phyloP scores from a whole-genome alignment of 148 eudicot species.

The Diospyros kaki region DNA sequence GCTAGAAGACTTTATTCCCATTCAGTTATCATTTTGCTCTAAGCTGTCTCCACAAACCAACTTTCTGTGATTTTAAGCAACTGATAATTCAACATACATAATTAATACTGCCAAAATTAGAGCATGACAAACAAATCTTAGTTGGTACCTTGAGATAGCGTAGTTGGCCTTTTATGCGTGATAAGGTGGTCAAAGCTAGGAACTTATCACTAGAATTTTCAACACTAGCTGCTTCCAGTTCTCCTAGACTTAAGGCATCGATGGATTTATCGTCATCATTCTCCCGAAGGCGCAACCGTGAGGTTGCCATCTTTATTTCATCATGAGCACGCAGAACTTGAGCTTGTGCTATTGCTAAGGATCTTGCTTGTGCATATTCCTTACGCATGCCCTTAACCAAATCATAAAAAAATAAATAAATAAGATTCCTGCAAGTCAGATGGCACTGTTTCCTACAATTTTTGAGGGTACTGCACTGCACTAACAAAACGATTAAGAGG shows the following conservation, averaged over 20 bases:
- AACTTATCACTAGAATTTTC: slow-evolving; percentile 85
- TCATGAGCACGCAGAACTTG: slow-evolving; percentile 91
- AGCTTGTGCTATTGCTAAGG: slow-evolving; percentile 81
- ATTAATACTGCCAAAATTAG: not conserved
- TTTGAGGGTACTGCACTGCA: not conserved
- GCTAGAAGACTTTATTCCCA: too few relatives aligned
- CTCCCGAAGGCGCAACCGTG: slow-evolving; percentile 80
- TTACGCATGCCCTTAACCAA: slow-evolving; percentile 72
- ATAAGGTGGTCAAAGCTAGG: slow-evolving; percentile 51
- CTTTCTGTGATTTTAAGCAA: not conserved
- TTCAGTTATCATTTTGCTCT: not conserved
- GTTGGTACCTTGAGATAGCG: slow-evolving; percentile 77
- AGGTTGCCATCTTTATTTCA: slow-evolving; percentile 96
- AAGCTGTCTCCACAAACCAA: not conserved
- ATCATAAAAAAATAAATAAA: not conserved
- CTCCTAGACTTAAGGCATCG: slow-evolving; percentile 74
- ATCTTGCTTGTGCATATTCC: slow-evolving; percentile 88
- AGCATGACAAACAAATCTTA: not conserved
- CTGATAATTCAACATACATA: not conserved
- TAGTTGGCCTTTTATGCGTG: slow-evolving; percentile 80
- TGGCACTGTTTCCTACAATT: not conserved
- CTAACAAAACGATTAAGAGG: too few relatives aligned
- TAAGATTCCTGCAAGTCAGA: not conserved
- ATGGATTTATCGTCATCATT: slow-evolving; percentile 65
- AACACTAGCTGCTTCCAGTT: slow-evolving; percentile 69